Evolutionary conservation across 148 eudicot species (phyloP).

Genomic region (Persicaria tinctoria): DNA sequence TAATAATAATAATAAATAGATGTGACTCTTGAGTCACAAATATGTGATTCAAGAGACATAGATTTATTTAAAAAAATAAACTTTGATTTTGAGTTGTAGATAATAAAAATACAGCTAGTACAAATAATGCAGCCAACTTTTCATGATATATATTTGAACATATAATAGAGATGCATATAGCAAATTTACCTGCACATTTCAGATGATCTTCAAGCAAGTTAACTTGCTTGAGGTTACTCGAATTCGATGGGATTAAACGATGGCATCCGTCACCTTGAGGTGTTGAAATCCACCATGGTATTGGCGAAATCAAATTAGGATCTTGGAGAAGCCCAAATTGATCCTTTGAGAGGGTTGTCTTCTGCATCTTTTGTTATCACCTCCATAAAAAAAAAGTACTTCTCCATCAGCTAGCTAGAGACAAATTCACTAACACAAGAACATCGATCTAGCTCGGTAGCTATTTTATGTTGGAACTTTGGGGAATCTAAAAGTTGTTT

Average conservation of each 20-base stretch:
- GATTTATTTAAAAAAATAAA: no score
- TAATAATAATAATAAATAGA: no score
- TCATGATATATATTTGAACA: neutral
- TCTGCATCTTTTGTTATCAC: neutral
- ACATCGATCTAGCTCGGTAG: no score
- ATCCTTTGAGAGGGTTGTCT: neutral
- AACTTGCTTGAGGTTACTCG: neutral
- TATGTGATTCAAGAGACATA: no score
- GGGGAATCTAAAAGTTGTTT: no score
- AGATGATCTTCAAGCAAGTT: neutral
- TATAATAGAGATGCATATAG: neutral
- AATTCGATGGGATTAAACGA: neutral
- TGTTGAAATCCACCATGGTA: slow-evolving; percentile 1
- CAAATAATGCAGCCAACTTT: no score
- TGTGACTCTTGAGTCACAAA: no score
- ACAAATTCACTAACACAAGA: no score
- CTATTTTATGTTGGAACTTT: no score
- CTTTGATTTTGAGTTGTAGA: no score
- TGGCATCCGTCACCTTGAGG: neutral
- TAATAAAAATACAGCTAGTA: no score
- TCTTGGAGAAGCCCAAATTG: neutral
- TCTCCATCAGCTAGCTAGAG: neutral
- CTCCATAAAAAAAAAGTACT: neutral
- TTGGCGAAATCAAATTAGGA: neutral
- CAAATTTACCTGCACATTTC: neutral